Evolutionary conservation across 108 stramenopile species (phyloP), one percentile per base, ranked within the genome.

Genomic region (Fragilaria crotonensis): DNA sequence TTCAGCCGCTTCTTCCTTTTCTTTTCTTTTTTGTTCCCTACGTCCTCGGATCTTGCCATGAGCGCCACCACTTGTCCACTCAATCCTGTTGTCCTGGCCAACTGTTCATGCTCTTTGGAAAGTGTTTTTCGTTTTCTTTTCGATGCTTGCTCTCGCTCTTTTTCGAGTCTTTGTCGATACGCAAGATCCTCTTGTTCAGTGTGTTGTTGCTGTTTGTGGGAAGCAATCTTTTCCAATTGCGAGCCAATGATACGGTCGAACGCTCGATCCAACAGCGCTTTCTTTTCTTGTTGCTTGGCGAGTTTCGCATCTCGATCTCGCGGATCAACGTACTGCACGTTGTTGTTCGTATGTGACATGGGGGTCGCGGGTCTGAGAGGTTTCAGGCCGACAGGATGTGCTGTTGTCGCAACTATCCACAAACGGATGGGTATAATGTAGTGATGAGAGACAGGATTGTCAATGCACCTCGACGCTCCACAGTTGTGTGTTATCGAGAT

Each of bases 21-120:
- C 52, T 63, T 67, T 25, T 45, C 48, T 5, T 33, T 41, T 5
- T 66, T 45, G 44, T 73, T 49, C 4, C 54, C 68, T 33, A 52
- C 58, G 52, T 44, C 26, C 17, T 67, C 50, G 2, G 27, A 29
- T 51, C 45, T 11, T 51, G 64, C 68, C 76, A 77, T 77, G 2
- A 77, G 51, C 1, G 76, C 76, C 14, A 77, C 76, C 5, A 77
- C 76, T 14, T 77, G 76, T 1, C 76, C 76, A 20, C 72, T 66
- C 28, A 78, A 52, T 17, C 77, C 77, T 21, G 72, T 78, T 4
- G 69, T 60, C 31, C 64, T 45, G 7, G 70, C 69, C 0, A 74
- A 52, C 63, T 78, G 73, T 2, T 57, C 69, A 14, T 78, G 72
- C 48, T 78, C 73, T 5, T 64, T 65, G 30, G 68, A 67, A 5